A percentile compares a stretch with the other conserved stretches of the same genome.
Evolutionary conservation across 106 monocot species (phyloP).

Genomic region (Dendrobium nobile): DNA sequence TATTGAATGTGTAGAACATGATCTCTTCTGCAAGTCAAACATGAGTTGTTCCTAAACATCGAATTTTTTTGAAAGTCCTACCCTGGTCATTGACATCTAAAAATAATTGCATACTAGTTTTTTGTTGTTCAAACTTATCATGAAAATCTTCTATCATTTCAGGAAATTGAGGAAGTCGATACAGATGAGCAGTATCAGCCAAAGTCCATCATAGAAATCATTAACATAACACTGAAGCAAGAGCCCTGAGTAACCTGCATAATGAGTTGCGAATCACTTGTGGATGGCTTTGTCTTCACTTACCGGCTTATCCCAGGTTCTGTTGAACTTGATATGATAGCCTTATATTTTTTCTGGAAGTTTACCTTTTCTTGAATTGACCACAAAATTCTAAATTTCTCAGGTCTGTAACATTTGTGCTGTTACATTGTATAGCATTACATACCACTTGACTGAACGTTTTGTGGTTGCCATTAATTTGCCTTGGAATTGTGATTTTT

Average conservation of each 20-base stretch:
- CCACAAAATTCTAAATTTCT: background rate
- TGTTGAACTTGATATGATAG: background rate
- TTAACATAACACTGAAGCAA: constrained; percentile 19
- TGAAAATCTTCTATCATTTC: background rate
- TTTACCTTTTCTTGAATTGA: background rate
- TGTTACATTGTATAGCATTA: background rate
- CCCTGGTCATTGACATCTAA: too few relatives aligned
- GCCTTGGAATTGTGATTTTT: background rate
- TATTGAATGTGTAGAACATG: too few relatives aligned
- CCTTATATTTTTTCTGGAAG: background rate
- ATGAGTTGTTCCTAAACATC: too few relatives aligned
- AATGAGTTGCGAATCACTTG: background rate
- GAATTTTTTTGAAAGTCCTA: too few relatives aligned
- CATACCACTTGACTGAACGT: background rate
- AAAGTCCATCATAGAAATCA: constrained; percentile 22
- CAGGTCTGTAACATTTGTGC: background rate
- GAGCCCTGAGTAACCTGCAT: constrained; percentile 14
- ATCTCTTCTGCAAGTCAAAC: too few relatives aligned
- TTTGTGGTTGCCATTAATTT: background rate
- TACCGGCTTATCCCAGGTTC: background rate
- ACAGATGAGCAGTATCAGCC: constrained; percentile 25
- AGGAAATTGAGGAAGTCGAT: constrained; percentile 32
- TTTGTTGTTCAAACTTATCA: too few relatives aligned
- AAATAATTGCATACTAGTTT: too few relatives aligned
- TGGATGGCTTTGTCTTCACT: background rate